Base-by-base conservation (phyloP, 441 rosid genomes). In the Populus hybrid region DNA sequence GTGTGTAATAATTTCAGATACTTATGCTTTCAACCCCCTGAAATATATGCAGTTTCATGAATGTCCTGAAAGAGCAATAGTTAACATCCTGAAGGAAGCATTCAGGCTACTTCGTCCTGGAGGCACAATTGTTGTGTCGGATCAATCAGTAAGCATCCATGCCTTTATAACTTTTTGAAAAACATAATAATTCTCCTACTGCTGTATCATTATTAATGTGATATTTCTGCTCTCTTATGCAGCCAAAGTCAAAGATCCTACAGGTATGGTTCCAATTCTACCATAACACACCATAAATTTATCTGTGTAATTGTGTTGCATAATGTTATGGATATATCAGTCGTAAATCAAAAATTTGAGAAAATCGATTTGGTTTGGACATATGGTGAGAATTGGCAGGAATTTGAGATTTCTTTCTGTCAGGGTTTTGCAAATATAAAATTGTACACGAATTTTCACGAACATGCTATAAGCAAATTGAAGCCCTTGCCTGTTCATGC, bases 201-300 rank as follows among this genome's bases (percentile, higher is more conserved):
- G 18, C 56, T 14, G 20, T 50, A 50, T 14, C 56, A 14, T 50
- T 50, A 50, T 50, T 50, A 50, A 50, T 16, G n/a, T 71, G 36
- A 6, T 72, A 7, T 2, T 68, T 26, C 42, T 12, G 9, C 73
- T 71, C 7, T 18, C 45, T 33, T 20, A 4, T 81, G 83, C 94
- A 88, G 92, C 92, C 90, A 20, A 86, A 87, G 61, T 90, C 94
- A 6, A 88, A 90, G 87, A 84, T 82, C 76, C 71, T 90, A 83
- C 92, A 90, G 91, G 93, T 88, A 80, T 73, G 74, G 29, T 72
- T 72, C 76, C 33, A 11, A 33, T 73, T 38, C 12, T 64, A 64
- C n/a, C 21, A 18, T 18, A 1, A 53, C 61, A 53, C n/a, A 18
- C 61, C n/a, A 53, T 53, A 53, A 0, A 18, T 53, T 18, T 53